A percentile compares a stretch with the other conserved stretches of the same genome.
phyloP scores from a whole-genome alignment of 2,329 filamentous ascomycete genomes.

The Cercospora sesami region DNA sequence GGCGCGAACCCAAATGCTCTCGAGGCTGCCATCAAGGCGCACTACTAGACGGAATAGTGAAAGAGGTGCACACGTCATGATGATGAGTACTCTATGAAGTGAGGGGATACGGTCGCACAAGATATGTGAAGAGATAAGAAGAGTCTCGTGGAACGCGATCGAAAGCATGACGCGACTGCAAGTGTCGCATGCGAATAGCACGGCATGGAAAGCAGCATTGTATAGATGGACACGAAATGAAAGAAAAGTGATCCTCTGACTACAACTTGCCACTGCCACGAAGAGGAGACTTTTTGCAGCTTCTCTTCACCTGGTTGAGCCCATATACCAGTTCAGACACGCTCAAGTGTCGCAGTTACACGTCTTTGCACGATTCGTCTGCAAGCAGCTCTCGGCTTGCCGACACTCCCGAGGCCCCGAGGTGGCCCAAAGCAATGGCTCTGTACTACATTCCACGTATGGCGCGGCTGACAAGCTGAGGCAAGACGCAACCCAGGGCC shows the following conservation, averaged over 20 bases:
- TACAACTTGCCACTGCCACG: neutral
- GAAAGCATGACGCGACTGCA: neutral
- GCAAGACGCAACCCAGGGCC: too few species aligned
- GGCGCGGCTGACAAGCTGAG: too few species aligned
- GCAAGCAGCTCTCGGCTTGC: neutral
- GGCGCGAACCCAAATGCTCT: slow-evolving; percentile 78
- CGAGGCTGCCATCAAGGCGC: slow-evolving; percentile 50
- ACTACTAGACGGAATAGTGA: slow-evolving; percentile 10
- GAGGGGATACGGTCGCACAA: neutral
- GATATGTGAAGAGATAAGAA: neutral
- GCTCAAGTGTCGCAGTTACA: neutral
- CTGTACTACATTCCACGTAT: neutral
- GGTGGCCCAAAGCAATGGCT: neutral
- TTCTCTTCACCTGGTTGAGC: neutral
- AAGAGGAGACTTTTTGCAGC: neutral
- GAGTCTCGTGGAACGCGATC: neutral
- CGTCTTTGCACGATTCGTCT: neutral
- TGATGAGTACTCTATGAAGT: neutral
- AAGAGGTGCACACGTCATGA: neutral
- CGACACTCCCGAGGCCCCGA: neutral
- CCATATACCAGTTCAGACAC: neutral
- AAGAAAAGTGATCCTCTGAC: neutral
- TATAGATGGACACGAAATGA: neutral
- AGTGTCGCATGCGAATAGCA: neutral
- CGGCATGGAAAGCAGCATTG: neutral